Evolutionary conservation across 129 eudicot species (phyloP), one percentile per base, ranked within the genome.

Genomic region (Flaveria ramosissima): DNA sequence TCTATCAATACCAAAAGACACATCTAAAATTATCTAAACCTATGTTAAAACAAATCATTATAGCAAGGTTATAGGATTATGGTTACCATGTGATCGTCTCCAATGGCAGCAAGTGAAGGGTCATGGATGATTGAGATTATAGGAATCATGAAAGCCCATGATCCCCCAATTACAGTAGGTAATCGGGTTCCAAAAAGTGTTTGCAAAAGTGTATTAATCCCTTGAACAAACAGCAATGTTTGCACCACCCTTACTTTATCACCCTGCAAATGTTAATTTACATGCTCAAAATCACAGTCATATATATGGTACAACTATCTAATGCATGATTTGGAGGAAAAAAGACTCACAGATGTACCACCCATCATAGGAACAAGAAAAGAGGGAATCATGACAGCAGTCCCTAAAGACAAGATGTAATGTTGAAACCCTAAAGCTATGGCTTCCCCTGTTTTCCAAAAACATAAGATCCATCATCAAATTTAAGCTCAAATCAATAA

Each of bases 341-440:
- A 61, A 48, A 15, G 47, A 57, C 99, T 89, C 70, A 94, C 99
- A 77, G 93, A 87, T 78, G 81, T 72, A 76, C 99, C 99, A 57
- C 97, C 99, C 99, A 94, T 94, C 77, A 87, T 78, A 59, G 97
- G 96, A 78, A 94, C 97, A 52, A 94, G 97, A 84, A 94, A 89
- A 7, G 96, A 72, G 10, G 99, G 99, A 68, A 94, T 94, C 99
- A 94, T 94, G 21, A 94, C 99, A 7, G 99, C 96, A 77, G 99
- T 94, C 80, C 99, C 99, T 77, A 94, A 82, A 11, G 99, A 86
- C 89, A 94, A 74, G 41, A 94, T 91, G 78, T 94, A 94, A 75
- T 94, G 97, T 51, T 94, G 99, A 84, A 94, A 94, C 47, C 99
- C 99, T 82, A 94, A 77, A 48, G 90, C 93, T 77, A 91, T 84